Base-by-base conservation (phyloP, 257 asterid species). In the Nyctanthes arbortristis region DNA sequence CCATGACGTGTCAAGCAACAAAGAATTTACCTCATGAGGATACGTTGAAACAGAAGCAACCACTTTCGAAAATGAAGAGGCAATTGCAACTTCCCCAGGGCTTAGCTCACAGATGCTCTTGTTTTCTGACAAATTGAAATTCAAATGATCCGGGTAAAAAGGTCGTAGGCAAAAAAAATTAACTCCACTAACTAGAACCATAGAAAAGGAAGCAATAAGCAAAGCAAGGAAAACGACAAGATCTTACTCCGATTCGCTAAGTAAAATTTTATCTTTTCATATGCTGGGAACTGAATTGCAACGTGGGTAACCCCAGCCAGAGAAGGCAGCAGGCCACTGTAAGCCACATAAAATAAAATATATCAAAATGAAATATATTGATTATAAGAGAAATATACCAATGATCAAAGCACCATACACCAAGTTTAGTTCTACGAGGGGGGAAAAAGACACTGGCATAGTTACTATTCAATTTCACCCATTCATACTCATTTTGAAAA, bases 251-350 rank as follows among this genome's bases (percentile, higher is more conserved):
- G 85, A 78, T 75, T 77, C 43, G 97, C 97, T 68, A 94, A 81
- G 91, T 81, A 85, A 65, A 65, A 77, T 75, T 94, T 94, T 55
- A 89, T 81, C 80, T 89, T 86, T 77, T 94, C 99, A 70, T 94
- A 94, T 14, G 95, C 80, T 27, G 99, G 99, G 81, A 94, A 94
- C 63, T 94, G 99, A 82, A 94, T 94, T 43, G 98, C 97, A 62
- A 91, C 99, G 34, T 94, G 99, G 79, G 84, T 80, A 61, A 91
- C 75, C 78, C 99, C 99, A 62, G 92, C 97, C 72, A 94, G 81
- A 14, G 99, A 91, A 63, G 99, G 98, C 65, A 94, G 84, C 79
- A 94, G 92, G 71, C 99, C 99, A 75, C 99, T 94, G 91, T 43
- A 69, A 67, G 64, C 43, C 79, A 79, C n/a, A 64, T 43, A 47